phyloP scores from a whole-genome alignment of 345 rosid species.

The Psidium friedrichsthalianum region DNA sequence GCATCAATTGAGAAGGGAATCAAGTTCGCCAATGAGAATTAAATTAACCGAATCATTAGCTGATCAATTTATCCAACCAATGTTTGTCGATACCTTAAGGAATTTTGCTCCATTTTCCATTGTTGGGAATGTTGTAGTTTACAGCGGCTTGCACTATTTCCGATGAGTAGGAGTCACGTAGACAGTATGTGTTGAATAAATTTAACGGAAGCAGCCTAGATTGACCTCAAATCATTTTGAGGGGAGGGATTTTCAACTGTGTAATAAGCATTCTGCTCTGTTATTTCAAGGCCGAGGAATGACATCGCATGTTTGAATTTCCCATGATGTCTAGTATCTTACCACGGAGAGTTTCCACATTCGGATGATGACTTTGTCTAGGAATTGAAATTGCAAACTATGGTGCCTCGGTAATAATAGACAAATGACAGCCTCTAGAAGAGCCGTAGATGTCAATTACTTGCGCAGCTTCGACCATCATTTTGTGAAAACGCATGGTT shows the following conservation, averaged over 20 bases:
- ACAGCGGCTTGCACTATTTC: background rate
- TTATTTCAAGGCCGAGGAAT: background rate
- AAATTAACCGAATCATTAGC: background rate
- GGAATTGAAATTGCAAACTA: background rate
- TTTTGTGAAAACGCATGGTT: background rate
- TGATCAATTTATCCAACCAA: background rate
- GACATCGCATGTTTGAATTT: background rate
- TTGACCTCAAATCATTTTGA: background rate
- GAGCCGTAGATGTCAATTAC: background rate
- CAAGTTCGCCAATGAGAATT: slow-evolving; percentile 18
- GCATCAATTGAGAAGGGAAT: slow-evolving; percentile 44
- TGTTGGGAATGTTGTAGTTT: background rate
- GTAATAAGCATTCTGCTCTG: background rate
- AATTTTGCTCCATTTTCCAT: background rate
- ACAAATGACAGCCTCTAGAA: background rate
- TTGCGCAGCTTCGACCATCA: background rate
- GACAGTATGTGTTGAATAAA: background rate
- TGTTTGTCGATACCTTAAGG: background rate
- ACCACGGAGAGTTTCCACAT: background rate
- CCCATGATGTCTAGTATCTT: background rate
- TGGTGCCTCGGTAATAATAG: background rate
- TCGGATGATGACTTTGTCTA: background rate
- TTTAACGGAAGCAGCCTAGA: background rate
- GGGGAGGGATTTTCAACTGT: background rate
- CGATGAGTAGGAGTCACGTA: background rate